phyloP scores from a whole-genome alignment of 208 protist genomes.

The Polymyxa betae region DNA sequence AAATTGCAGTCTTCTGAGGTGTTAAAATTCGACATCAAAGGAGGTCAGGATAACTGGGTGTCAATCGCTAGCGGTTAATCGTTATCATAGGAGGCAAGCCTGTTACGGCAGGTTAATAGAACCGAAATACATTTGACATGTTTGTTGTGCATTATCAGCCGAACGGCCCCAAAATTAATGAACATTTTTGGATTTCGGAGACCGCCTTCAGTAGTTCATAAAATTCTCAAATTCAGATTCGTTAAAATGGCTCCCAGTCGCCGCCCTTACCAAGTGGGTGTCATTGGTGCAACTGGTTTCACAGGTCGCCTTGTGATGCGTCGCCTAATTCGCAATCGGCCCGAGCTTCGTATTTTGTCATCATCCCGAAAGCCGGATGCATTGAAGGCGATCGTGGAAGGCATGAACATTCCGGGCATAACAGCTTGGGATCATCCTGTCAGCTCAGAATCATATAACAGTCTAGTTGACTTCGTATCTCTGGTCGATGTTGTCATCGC shows the following conservation, averaged over 20 bases:
- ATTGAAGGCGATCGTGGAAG: neutral
- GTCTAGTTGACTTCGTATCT: neutral
- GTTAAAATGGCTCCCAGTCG: too few species aligned
- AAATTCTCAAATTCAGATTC: too few species aligned
- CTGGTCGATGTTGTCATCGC: constrained; percentile 44
- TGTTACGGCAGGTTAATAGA: too few species aligned
- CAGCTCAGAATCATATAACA: neutral
- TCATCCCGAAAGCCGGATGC: neutral
- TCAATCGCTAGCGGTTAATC: too few species aligned
- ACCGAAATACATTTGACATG: too few species aligned
- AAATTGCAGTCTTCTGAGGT: neutral
- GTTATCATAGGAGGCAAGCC: too few species aligned
- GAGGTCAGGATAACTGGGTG: too few species aligned
- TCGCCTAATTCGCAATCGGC: neutral
- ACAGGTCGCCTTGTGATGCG: neutral
- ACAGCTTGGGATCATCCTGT: neutral
- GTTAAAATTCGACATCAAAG: neutral
- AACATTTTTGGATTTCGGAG: too few species aligned
- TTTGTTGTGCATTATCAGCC: too few species aligned
- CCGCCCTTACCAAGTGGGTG: neutral
- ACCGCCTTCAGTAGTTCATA: too few species aligned
- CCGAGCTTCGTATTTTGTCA: neutral
- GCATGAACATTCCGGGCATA: neutral
- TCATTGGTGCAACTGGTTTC: neutral
- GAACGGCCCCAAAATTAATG: too few species aligned